Conservation (phyloP, 441 rosid species). For the Melastoma candidum region DNA sequence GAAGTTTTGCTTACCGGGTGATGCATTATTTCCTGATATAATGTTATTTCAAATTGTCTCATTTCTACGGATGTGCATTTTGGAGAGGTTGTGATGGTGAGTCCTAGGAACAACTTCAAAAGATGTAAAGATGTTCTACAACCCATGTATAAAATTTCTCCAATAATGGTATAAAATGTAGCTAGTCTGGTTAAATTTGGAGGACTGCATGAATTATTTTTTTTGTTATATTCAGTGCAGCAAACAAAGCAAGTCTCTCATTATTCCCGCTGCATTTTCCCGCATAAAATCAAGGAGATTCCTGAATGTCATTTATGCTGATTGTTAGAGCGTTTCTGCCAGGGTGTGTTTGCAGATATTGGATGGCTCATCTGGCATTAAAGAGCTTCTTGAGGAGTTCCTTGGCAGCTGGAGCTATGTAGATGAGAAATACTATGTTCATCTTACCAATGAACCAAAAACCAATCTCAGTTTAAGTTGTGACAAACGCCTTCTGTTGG, state of each 20-base stretch:
- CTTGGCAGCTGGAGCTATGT: slow-evolving; percentile 54
- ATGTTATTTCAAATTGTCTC: no score
- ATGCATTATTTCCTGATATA: neutral
- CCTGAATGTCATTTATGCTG: slow-evolving; percentile 2
- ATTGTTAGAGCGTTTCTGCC: slow-evolving; percentile 11
- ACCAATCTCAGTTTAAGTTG: slow-evolving; percentile 21
- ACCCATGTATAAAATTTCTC: no score
- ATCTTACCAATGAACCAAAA: slow-evolving; percentile 21
- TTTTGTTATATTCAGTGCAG: no score
- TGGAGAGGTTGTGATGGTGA: neutral
- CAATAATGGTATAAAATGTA: no score
- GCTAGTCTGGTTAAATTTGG: no score
- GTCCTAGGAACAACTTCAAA: no score
- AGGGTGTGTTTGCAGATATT: slow-evolving; percentile 80
- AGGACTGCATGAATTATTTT: no score
- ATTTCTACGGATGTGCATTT: neutral
- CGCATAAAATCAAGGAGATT: neutral
- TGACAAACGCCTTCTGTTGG: slow-evolving; percentile 26
- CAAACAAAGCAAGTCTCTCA: no score
- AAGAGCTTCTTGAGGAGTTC: slow-evolving; percentile 68
- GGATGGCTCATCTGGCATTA: slow-evolving; percentile 39
- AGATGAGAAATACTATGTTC: slow-evolving; percentile 34
- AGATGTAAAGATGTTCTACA: no score
- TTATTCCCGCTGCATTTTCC: no score
- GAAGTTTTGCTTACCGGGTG: slow-evolving; percentile 81